Evolutionary conservation across 768 basidiomycete genomes (phyloP), one percentile per base, ranked within the genome.

Genomic region (Mycena kentingensis): DNA sequence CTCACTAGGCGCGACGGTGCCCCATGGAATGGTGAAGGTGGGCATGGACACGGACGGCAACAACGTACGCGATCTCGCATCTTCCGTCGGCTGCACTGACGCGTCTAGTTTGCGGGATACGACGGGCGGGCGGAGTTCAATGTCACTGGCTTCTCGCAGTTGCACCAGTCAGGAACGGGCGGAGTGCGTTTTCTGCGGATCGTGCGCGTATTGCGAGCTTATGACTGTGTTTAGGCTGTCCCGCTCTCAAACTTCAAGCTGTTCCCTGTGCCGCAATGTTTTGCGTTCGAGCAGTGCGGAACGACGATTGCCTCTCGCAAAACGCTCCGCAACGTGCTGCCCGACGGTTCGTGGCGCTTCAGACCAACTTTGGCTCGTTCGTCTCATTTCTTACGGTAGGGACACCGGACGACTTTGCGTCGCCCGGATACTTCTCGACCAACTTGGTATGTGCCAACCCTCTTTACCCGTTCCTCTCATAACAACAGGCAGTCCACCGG

Each of bases 1-100:
- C 21, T 13, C 31, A 19, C 3, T 38, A 83, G 84, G 84, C 36
- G 83, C 82, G 0, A 85, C 82, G 2, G 60, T 83, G 19, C 85
- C 85, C 2, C 83, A 85, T 66, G 84, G 85, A n/a, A 83, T 85
- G 84, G 76, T 80, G 15, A 87, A 87, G 68, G 77, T 71, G 2
- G 84, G 84, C 6, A 79, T 85, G 77, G 84, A 87, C 60, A 85
- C 83, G 0, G 81, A 85, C 59, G 82, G 82, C 3, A 80, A 76
- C 60, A 82, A 82, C 62, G 82, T 82, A 57, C 28, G 73, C 63
- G 22, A 13, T 44, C 25, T 36, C 24, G 21, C 35, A 18, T 46
- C n/a, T 27, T 36, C 12, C 25, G 16, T 36, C 21, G 37, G 27
- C 15, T 32, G n/a, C 27, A 8, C 19, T 37, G 24, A 22, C 12